Evolutionary conservation across 202 grass and related monocot species (phyloP).

Genomic region (Setaria italica): DNA sequence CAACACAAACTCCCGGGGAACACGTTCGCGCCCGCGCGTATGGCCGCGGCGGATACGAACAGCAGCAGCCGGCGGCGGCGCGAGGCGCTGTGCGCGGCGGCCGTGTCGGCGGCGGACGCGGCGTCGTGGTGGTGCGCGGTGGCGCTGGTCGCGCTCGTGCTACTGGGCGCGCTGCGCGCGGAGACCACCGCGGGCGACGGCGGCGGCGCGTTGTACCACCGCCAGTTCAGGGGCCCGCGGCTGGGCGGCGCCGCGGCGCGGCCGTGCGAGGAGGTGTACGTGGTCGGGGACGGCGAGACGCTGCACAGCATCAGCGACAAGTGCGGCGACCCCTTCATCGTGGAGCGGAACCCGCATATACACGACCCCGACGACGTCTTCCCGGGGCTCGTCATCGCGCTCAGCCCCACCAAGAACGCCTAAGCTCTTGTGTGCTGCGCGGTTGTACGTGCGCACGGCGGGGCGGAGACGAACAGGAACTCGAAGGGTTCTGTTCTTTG

Average conservation of each 20-base stretch:
- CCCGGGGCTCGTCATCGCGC: constrained; percentile 78
- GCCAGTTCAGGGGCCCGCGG: constrained; percentile 26
- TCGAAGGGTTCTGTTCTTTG: constrained; percentile 12
- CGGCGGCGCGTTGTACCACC: background rate
- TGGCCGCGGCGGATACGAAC: background rate
- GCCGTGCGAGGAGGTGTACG: constrained; percentile 70
- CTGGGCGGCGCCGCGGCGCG: constrained; percentile 44
- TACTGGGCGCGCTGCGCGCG: constrained; percentile 53
- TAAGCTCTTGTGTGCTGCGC: background rate
- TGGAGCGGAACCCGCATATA: constrained; percentile 86
- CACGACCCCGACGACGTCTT: constrained; percentile 94
- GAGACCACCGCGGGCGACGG: background rate
- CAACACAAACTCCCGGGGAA: background rate
- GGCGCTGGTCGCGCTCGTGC: constrained; percentile 60
- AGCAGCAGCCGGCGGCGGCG: background rate
- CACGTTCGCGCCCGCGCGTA: no score
- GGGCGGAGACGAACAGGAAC: background rate
- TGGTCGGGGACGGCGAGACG: constrained; percentile 74
- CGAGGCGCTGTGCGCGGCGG: constrained; percentile 42
- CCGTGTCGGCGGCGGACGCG: constrained; percentile 47
- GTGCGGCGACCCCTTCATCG: constrained; percentile 84
- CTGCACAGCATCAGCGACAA: constrained; percentile 85
- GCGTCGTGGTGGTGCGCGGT: constrained; percentile 69
- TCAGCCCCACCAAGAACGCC: constrained; percentile 66
- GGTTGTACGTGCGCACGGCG: background rate